These are phyloP conservation scores for Candida golubevii DNA, from an alignment of 805 yeast species.

Conservation along the genomic window DNA sequence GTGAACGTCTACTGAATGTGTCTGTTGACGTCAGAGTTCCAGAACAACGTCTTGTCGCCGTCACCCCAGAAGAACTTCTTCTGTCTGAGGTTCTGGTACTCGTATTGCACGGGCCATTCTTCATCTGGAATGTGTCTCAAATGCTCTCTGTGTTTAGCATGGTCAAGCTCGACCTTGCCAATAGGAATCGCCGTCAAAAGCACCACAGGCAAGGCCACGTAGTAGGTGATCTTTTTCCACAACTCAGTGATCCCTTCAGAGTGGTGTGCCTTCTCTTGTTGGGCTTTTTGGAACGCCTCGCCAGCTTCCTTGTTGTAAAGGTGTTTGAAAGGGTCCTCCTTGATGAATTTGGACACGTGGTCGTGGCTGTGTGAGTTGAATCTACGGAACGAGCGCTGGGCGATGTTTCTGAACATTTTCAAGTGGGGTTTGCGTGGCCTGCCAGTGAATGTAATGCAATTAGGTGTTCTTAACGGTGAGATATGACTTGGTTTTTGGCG, in stretches of 20 bases:
- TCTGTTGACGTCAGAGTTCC: conserved; percentile 93
- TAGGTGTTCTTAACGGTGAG: too few relatives aligned
- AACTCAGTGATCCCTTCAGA: conserved; percentile 68
- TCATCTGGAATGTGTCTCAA: conserved; percentile 71
- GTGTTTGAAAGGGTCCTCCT: conserved; percentile 37
- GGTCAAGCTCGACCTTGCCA: conserved; percentile 76
- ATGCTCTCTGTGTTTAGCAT: conserved; percentile 86
- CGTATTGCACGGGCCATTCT: conserved; percentile 90
- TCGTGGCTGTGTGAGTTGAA: conserved; percentile 39
- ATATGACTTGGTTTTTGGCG: too few relatives aligned
- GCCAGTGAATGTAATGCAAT: too few relatives aligned
- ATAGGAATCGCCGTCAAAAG: conserved; percentile 75
- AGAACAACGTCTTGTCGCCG: conserved; percentile 95
- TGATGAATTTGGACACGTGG: conserved; percentile 38
- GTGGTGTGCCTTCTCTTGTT: conserved; percentile 71
- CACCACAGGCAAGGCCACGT: conserved; percentile 81
- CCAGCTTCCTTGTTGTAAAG: conserved; percentile 59
- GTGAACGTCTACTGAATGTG: conserved; percentile 43
- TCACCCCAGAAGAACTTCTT: conserved; percentile 98
- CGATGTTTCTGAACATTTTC: conserved; percentile 33
- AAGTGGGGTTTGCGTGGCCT: too few relatives aligned
- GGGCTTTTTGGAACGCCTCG: conserved; percentile 57
- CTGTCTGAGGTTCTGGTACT: conserved; percentile 84
- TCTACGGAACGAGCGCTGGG: conserved; percentile 38
- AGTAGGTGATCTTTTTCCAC: conserved; percentile 83